Evolutionary conservation across 1,284 basidiomycete species (phyloP).

Genomic region (Ustilago curta): DNA sequence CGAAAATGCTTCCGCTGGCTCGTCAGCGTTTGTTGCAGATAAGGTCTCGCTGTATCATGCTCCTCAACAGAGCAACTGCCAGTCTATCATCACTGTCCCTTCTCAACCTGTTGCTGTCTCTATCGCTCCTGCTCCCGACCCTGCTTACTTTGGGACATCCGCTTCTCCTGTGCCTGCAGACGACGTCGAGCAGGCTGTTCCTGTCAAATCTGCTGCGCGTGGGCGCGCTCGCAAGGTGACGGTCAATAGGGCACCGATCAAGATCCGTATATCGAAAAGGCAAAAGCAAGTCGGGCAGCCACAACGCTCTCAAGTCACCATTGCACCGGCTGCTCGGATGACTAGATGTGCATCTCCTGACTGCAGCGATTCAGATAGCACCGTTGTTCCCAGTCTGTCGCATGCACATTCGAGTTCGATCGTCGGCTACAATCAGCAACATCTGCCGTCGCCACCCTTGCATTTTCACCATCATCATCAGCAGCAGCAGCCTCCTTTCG

Average conservation of each 20-base stretch:
- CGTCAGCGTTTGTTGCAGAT: not conserved
- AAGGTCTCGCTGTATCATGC: not conserved
- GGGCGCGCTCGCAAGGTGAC: not conserved
- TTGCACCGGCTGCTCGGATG: not conserved
- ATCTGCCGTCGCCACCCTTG: no score
- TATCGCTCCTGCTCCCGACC: not conserved
- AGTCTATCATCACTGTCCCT: not conserved
- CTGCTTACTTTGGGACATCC: not conserved
- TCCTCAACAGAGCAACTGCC: not conserved
- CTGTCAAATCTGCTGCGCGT: not conserved
- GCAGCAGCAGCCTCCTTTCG: no score
- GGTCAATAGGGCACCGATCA: not conserved
- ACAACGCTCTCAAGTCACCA: not conserved
- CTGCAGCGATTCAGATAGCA: no score
- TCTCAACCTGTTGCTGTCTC: not conserved
- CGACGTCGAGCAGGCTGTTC: not conserved
- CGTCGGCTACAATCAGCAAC: no score
- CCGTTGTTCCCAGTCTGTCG: no score
- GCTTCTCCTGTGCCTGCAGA: not conserved
- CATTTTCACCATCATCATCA: no score
- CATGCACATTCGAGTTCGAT: no score
- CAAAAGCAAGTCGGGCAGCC: not conserved
- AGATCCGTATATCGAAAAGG: not conserved
- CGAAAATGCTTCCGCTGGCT: not conserved
- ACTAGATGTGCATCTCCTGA: no score